Evolutionary conservation across 129 eudicot genomes (phyloP).

Genomic region (Escallonia herrerae): DNA sequence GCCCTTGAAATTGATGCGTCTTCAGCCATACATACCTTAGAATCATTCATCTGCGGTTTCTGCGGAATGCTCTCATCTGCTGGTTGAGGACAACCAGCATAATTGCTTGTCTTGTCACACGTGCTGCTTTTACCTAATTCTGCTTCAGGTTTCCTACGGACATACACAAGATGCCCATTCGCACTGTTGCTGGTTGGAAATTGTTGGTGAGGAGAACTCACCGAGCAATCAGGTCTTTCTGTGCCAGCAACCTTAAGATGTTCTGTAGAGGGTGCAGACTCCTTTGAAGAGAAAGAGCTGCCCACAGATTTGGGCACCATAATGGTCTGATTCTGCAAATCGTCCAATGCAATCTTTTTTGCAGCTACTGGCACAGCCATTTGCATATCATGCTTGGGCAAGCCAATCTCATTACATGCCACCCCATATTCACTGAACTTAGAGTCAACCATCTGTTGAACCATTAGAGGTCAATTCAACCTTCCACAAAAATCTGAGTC

Average conservation of each 20-base stretch:
- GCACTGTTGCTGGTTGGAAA: constrained; percentile 28
- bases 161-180: constrained; percentile 71
- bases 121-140: constrained; percentile 40
- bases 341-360: constrained; percentile 32
- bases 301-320: constrained; percentile 35
- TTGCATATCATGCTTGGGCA: constrained; percentile 46
- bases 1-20: constrained; percentile 18
- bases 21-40: constrained; percentile 18
- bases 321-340: constrained; percentile 36
- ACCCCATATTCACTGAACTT: constrained; percentile 34
- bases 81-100: constrained; percentile 17
- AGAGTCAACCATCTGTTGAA: constrained; percentile 53
- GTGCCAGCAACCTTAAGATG: constrained; percentile 37
- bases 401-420: constrained; percentile 35
- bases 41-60: constrained; percentile 15
- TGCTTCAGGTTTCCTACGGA: constrained; percentile 65
- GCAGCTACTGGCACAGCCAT: constrained; percentile 13
- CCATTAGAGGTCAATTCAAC: constrained; percentile 32
- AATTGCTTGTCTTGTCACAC: constrained; percentile 25
- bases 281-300: constrained; percentile 23
- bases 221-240: constrained; percentile 37
- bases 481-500: background rate
- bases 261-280: constrained; percentile 23
- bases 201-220: constrained; percentile 20
- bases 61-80: constrained; percentile 21